phyloP scores from a whole-genome alignment of 2,329 filamentous ascomycete genomes.

The Fusarium sublunatum region DNA sequence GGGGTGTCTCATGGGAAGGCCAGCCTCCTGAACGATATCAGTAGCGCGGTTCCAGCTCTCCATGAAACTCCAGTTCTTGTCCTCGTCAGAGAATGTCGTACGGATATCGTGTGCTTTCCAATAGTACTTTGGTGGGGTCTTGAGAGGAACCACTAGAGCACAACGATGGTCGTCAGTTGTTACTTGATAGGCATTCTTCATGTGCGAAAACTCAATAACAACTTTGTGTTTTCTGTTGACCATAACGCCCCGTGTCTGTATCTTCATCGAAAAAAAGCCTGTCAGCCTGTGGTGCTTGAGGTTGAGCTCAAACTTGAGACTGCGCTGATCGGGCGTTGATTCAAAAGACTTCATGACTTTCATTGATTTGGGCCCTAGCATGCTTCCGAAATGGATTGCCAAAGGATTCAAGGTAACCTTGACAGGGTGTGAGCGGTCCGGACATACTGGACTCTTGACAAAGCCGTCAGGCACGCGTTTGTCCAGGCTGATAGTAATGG shows the following conservation, averaged over 20 bases:
- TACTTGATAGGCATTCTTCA: conserved; percentile 57
- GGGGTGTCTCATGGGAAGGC: conserved; percentile 49
- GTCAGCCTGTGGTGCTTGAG: conserved; percentile 46
- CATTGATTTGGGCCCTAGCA: conserved; percentile 65
- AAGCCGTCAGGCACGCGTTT: conserved; percentile 21
- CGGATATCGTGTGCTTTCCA: conserved; percentile 51
- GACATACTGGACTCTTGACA: conserved; percentile 34
- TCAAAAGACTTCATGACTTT: conserved; percentile 64
- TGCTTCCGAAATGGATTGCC: conserved; percentile 71
- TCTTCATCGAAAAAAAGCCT: conserved; percentile 47
- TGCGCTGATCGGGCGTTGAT: conserved; percentile 10
- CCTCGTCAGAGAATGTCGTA: conserved; percentile 50
- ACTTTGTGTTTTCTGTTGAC: conserved; percentile 53
- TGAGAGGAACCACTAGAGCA: conserved; percentile 60
- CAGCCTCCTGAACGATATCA: conserved; percentile 55
- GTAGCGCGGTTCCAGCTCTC: conserved; percentile 64
- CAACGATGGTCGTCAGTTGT: conserved; percentile 45
- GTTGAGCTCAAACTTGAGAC: conserved; percentile 49
- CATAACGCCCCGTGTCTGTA: conserved; percentile 22
- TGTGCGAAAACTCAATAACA: conserved; percentile 57
- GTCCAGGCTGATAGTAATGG: conserved; percentile 25
- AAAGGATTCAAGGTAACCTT: conserved; percentile 57
- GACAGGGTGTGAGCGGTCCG: conserved; percentile 45
- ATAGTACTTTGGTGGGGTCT: conserved; percentile 62
- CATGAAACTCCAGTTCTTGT: conserved; percentile 53